Percentiles rank a stretch among this genome's conserved stretches.
Conservation (phyloP, 179 eudicot species). For the Carnegiea gigantea region DNA sequence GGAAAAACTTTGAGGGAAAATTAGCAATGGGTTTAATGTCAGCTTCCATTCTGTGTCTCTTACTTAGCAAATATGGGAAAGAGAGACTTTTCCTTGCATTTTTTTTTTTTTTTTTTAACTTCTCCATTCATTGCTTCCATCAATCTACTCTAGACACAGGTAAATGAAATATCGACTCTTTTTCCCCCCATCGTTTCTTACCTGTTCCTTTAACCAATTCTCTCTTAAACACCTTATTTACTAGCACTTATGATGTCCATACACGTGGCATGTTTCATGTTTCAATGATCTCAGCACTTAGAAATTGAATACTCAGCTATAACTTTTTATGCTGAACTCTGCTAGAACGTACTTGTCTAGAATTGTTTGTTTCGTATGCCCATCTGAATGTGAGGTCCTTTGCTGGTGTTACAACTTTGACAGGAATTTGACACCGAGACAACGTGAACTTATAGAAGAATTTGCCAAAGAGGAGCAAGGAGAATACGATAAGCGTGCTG, state of each 20-base stretch:
- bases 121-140: not conserved
- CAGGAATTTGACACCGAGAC: conserved; percentile 80
- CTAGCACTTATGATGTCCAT: too few species aligned
- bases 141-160: not conserved
- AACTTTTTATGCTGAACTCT: not conserved
- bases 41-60: not conserved
- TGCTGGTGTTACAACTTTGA: conserved; percentile 2
- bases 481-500: conserved; percentile 56
- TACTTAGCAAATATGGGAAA: not conserved
- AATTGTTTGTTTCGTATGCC: not conserved
- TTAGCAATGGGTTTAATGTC: too few species aligned
- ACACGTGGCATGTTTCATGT: too few species aligned
- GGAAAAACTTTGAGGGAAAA: not conserved
- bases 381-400: not conserved
- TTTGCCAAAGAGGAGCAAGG: conserved; percentile 84
- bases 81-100: not conserved
- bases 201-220: not conserved
- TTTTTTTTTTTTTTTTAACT: too few species aligned
- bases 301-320: not conserved
- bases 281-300: too few species aligned
- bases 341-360: not conserved
- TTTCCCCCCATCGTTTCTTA: not conserved
- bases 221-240: too few species aligned
- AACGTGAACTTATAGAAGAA: conserved; percentile 83
- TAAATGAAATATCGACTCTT: not conserved